Evolutionary conservation across 805 yeast genomes (phyloP), one percentile per base, ranked within the genome.

Genomic region (Lipomyces mesembrius): DNA sequence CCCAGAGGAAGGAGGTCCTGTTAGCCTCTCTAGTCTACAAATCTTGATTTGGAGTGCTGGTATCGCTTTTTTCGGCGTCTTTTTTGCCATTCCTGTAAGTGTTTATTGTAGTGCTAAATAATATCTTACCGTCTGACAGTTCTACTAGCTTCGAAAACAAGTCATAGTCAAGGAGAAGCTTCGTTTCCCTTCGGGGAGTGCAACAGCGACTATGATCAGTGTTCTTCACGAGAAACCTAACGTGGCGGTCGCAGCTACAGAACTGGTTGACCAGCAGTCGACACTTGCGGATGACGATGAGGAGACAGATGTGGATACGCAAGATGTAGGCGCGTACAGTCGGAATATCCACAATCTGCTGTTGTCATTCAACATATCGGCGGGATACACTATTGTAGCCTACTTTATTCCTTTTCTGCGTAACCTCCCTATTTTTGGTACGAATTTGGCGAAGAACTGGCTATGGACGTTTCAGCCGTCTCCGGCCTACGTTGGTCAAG

Each of bases 401-500:
- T 92, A 88, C 76, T 89, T 92, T 72, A 64, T 90, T 5, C 98
- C 98, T 0, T 77, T 85, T 14, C 73, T 95, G 12, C 83, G 86
- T 61, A 80, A 80, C 53, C 73, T 95, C 6, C 98, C 98, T 0
- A 74, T 94, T 0, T 90, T 94, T 76, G 98, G 98, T 0, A 51
- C 72, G 0, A 74, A 75, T 57, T 78, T 91, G 22, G 90, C 97
- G 0, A 74, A 79, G 25, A 78, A 82, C 20, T 90, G 91, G 77
- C 82, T 90, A 57, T 91, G 98, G 95, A 88, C 89, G 66, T 84
- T 95, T 67, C 97, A 95, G 76, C 97, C 97, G 0, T 92, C 97
- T 0, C 99, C 99, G 0, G 98, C 98, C 0, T 94, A 94, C 76
- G 84, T 95, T 46, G 99, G 99, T 2, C 99, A 94, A 78, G 99